Percentiles rank a stretch among this genome's conserved stretches.
Evolutionary conservation across 2,329 filamentous ascomycete genomes (phyloP).

Genomic region (Graphium sp.): DNA sequence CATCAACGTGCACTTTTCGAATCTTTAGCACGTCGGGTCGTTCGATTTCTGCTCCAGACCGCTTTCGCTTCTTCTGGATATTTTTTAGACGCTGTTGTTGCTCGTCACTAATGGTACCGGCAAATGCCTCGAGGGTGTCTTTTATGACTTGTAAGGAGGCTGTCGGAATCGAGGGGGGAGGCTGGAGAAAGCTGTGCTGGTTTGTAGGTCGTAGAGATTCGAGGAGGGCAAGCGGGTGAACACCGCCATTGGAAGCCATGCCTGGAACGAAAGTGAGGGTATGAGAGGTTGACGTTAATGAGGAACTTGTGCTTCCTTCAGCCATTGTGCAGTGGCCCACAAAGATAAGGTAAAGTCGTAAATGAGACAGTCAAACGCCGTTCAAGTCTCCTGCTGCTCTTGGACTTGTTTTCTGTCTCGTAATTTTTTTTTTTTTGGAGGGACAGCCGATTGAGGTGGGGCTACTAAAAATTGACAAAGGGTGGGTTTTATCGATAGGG

Average conservation of each 20-base stretch:
- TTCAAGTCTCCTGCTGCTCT: too few relatives aligned
- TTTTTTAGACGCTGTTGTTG: slow-evolving; percentile 54
- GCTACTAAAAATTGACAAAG: too few relatives aligned
- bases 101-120: slow-evolving; percentile 53
- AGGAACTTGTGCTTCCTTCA: slow-evolving; percentile 22
- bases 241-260: slow-evolving; percentile 16
- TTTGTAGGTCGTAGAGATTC: slow-evolving; percentile 38
- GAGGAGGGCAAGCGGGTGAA: slow-evolving; percentile 31
- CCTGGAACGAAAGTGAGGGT: slow-evolving; percentile 36
- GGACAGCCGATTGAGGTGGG: too few relatives aligned
- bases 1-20: slow-evolving; percentile 69
- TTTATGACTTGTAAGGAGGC: slow-evolving; percentile 65
- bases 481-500: too few relatives aligned
- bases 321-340: slow-evolving; percentile 7
- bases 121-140: slow-evolving; percentile 61
- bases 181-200: slow-evolving; percentile 64
- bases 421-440: too few relatives aligned
- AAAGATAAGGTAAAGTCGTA: too few relatives aligned
- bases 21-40: slow-evolving; percentile 48
- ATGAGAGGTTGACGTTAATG: slow-evolving; percentile 46
- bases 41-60: slow-evolving; percentile 30
- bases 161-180: slow-evolving; percentile 46
- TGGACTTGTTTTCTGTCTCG: too few relatives aligned
- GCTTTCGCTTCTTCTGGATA: slow-evolving; percentile 60
- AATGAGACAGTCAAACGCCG: too few relatives aligned